Evolutionary conservation across 345 rosid genomes (phyloP).

Genomic region (Syzygium oleosum): DNA sequence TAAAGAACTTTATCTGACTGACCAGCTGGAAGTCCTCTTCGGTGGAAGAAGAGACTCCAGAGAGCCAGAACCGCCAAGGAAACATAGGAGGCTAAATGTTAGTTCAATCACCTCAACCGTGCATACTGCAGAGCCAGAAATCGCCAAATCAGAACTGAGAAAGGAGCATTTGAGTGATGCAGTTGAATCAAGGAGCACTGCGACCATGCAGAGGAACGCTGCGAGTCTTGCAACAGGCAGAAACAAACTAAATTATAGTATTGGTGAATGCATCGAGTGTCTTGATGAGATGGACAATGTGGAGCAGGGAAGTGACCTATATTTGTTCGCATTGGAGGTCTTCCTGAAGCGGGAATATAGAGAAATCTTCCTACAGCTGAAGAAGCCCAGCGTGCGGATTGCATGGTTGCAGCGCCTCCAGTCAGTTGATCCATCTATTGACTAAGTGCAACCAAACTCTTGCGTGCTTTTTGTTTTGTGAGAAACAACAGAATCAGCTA

Average conservation of each 20-base stretch:
- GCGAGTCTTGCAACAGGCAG: background rate
- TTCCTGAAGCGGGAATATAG: slow-evolving; percentile 40
- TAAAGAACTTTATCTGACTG: slow-evolving; percentile 18
- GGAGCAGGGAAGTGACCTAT: slow-evolving; percentile 35
- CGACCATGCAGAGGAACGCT: slow-evolving; percentile 11
- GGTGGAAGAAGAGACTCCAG: slow-evolving; percentile 14
- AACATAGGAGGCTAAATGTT: slow-evolving; percentile 8
- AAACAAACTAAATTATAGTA: slow-evolving; percentile 11
- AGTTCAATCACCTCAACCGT: slow-evolving; percentile 6
- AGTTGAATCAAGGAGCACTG: slow-evolving; percentile 12
- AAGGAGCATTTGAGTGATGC: slow-evolving; percentile 4
- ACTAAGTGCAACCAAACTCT: background rate
- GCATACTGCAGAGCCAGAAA: slow-evolving; percentile 12
- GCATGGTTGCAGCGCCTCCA: slow-evolving; percentile 39
- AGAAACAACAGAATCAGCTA: background rate
- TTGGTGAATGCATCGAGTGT: slow-evolving; percentile 42
- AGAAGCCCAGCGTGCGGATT: slow-evolving; percentile 25
- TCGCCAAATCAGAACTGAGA: slow-evolving; percentile 2
- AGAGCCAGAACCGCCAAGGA: slow-evolving; percentile 16
- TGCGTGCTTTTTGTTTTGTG: background rate
- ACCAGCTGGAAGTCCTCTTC: slow-evolving; percentile 34
- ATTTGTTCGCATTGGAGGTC: slow-evolving; percentile 39
- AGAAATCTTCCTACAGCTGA: slow-evolving; percentile 38
- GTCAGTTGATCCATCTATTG: background rate
- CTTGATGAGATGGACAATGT: slow-evolving; percentile 41